Evolutionary conservation across 306 rosid species (phyloP).

Genomic region (Sesbania bispinosa): DNA sequence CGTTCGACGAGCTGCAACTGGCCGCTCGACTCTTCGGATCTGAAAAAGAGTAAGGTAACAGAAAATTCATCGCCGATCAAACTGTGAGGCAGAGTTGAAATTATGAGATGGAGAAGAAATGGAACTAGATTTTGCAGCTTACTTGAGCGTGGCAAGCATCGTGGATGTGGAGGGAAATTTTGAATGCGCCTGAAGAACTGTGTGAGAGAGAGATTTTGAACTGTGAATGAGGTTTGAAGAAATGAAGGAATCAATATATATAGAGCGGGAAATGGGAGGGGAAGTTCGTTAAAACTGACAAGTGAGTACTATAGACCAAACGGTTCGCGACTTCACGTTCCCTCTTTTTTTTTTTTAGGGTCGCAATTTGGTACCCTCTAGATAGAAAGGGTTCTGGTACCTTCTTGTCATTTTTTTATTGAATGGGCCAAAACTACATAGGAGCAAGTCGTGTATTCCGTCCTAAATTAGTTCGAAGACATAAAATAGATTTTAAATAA

Average conservation of each 20-base stretch:
- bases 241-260: slow-evolving; percentile 28
- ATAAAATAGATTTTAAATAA: no score
- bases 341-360: slow-evolving; percentile 29
- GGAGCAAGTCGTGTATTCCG: no score
- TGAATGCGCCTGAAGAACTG: slow-evolving; percentile 18
- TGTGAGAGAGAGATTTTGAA: slow-evolving; percentile 18
- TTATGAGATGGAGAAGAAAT: slow-evolving; percentile 11
- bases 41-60: slow-evolving; percentile 15
- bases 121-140: slow-evolving; percentile 26
- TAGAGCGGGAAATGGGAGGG: slow-evolving; percentile 45
- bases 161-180: slow-evolving; percentile 21
- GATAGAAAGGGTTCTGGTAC: no score
- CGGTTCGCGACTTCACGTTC: slow-evolving; percentile 22
- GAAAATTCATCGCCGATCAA: not conserved
- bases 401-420: no score
- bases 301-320: not conserved
- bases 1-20: slow-evolving; percentile 93
- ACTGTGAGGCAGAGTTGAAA: slow-evolving; percentile 11
- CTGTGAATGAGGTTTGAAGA: not conserved
- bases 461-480: no score
- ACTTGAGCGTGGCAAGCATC: slow-evolving; percentile 85
- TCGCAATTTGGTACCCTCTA: no score
- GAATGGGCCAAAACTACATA: no score
- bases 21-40: slow-evolving; percentile 77
- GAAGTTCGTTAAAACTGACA: not conserved